Conservation (phyloP, 176 grass and related monocot genomes). For the Oryza punctata region DNA sequence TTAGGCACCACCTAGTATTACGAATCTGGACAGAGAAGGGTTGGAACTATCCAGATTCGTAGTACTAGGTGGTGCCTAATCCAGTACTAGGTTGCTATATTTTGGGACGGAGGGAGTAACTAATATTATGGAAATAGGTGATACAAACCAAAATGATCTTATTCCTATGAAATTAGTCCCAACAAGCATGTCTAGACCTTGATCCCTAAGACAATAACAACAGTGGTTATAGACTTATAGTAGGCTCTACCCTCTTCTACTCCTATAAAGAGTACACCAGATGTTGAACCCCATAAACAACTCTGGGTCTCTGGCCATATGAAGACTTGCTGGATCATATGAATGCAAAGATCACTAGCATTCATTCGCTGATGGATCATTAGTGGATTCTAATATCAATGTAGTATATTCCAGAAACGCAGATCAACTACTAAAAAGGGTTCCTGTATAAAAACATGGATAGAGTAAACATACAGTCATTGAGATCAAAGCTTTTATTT, state of each 20-base stretch:
- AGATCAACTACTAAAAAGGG: neutral
- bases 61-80: too few species aligned
- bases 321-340: too few species aligned
- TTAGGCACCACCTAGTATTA: too few species aligned
- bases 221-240: neutral
- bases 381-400: neutral
- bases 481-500: slow-evolving; percentile 62
- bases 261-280: neutral
- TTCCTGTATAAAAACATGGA: slow-evolving; percentile 9
- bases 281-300: neutral
- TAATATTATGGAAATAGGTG: neutral
- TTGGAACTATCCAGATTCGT: too few species aligned
- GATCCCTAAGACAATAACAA: neutral
- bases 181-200: neutral
- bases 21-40: too few species aligned
- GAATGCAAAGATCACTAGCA: neutral
- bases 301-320: too few species aligned
- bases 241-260: neutral
- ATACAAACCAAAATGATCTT: neutral
- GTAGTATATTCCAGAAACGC: slow-evolving; percentile 7
- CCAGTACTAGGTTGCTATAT: too few species aligned
- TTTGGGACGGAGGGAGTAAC: neutral
- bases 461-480: slow-evolving; percentile 55
- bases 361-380: neutral
- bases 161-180: neutral